These are phyloP conservation scores for Pyrenophora tritici-repentis DNA, from an alignment of 2,329 filamentous ascomycete species.

Conservation along the genomic window DNA sequence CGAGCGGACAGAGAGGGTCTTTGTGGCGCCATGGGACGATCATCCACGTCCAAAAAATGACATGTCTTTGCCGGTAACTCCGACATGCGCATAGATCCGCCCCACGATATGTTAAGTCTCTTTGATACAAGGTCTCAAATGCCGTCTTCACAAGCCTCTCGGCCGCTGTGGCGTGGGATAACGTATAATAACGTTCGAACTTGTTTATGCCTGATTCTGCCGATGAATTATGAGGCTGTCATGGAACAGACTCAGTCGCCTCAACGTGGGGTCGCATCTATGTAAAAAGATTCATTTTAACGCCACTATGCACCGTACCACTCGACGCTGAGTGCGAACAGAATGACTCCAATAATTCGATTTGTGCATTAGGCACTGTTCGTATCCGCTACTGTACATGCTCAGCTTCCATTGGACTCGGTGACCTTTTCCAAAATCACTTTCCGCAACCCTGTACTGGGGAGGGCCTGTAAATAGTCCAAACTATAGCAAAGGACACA, in stretches of 20 bases:
- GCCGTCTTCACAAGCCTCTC: background rate
- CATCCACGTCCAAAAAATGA: conserved; percentile 6
- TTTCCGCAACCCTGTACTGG: background rate
- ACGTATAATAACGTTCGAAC: conserved; percentile 2
- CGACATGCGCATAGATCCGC: background rate
- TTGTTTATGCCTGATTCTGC: conserved; percentile 1
- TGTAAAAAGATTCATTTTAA: background rate
- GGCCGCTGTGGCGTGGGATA: background rate
- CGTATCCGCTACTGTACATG: background rate
- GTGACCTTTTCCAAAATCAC: background rate
- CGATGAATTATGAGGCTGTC: background rate
- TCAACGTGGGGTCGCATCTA: background rate
- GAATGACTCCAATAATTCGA: background rate
- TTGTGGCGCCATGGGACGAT: conserved; percentile 12
- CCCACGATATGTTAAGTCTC: background rate
- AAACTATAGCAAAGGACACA: background rate
- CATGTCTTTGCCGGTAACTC: conserved; percentile 4
- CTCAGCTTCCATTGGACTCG: background rate
- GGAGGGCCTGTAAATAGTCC: background rate
- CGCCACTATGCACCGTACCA: background rate
- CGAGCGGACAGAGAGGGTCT: background rate
- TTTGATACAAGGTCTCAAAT: conserved; percentile 2
- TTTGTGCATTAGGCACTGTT: conserved; percentile 1
- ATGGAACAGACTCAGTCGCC: background rate
- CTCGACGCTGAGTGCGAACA: background rate